Percentiles rank a stretch among this genome's conserved stretches.
Evolutionary conservation across 2,329 filamentous ascomycete genomes (phyloP).

Genomic region (Dactylellina cionopaga): DNA sequence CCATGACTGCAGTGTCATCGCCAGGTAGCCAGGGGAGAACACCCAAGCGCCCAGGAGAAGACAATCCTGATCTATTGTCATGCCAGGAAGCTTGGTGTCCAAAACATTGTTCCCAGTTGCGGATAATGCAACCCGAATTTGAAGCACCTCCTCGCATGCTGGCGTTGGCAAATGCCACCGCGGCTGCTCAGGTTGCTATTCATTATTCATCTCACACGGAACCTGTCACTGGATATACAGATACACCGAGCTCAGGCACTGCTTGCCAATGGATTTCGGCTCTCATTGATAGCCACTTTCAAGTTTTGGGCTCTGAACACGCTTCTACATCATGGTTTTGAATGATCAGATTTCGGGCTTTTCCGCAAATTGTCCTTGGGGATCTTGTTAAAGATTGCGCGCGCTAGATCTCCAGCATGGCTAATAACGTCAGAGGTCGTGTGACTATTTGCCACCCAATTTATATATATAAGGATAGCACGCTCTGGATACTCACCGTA

Average conservation of each 20-base stretch:
- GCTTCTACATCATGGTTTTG: constrained; percentile 10
- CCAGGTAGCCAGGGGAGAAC: constrained; percentile 4
- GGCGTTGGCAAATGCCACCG: constrained; percentile 5
- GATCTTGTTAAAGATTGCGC: neutral
- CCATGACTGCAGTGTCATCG: neutral
- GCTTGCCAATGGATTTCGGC: constrained; percentile 11
- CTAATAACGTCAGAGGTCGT: neutral
- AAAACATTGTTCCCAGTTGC: constrained; percentile 6
- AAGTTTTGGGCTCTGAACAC: constrained; percentile 19
- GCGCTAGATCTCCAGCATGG: neutral
- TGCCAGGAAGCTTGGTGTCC: constrained; percentile 9
- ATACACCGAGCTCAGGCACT: constrained; percentile 13
- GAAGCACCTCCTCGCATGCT: constrained; percentile 4
- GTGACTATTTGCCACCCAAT: neutral
- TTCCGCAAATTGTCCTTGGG: neutral
- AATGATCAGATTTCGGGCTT: neutral
- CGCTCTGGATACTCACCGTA: neutral
- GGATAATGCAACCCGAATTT: neutral
- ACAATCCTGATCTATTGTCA: constrained; percentile 1
- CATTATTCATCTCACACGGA: constrained; percentile 3
- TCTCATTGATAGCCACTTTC: constrained; percentile 12
- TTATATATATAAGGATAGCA: neutral
- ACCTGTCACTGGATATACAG: constrained; percentile 4
- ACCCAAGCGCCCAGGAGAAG: constrained; percentile 9
- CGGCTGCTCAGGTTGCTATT: neutral